Evolutionary conservation across 495 filamentous ascomycete species (phyloP).

Genomic region (Hypoxylon fragiforme): DNA sequence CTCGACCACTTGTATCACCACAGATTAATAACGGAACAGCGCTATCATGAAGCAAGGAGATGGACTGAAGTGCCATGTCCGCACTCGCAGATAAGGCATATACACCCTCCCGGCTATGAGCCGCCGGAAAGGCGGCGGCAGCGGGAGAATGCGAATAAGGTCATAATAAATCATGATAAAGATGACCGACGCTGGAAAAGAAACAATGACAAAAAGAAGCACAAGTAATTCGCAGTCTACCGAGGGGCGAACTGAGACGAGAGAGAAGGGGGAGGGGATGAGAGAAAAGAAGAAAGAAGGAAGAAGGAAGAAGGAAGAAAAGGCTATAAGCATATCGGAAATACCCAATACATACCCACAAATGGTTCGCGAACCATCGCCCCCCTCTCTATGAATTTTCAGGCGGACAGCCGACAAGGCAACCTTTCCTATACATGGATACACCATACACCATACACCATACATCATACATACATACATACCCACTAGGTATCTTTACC

Average conservation of each 20-base stretch:
- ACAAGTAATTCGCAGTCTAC: not conserved
- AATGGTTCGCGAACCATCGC: conserved; percentile 25
- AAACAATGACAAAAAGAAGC: conserved; percentile 1
- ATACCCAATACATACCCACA: conserved; percentile 3
- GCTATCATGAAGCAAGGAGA: conserved; percentile 8
- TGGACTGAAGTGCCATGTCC: conserved; percentile 30
- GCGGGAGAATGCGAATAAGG: not conserved
- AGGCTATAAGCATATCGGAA: conserved; percentile 11
- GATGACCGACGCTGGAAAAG: conserved; percentile 21
- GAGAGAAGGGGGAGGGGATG: not conserved
- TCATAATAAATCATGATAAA: conserved; percentile 18
- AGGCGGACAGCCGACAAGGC: conserved; percentile 9
- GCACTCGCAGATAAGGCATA: not conserved
- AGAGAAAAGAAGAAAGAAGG: not conserved
- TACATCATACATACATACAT: not conserved
- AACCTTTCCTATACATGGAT: not conserved
- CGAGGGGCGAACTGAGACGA: conserved; percentile 5
- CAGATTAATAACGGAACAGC: conserved; percentile 18
- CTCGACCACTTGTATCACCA: conserved; percentile 36
- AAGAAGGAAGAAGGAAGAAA: not conserved
- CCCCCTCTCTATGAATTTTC: not conserved
- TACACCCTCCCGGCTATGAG: not conserved
- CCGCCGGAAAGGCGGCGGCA: conserved; percentile 14
- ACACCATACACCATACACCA: not conserved
- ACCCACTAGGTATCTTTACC: not conserved